Conservation (phyloP, 1,139 yeast genomes). For the Suhomyces anneliseae region DNA sequence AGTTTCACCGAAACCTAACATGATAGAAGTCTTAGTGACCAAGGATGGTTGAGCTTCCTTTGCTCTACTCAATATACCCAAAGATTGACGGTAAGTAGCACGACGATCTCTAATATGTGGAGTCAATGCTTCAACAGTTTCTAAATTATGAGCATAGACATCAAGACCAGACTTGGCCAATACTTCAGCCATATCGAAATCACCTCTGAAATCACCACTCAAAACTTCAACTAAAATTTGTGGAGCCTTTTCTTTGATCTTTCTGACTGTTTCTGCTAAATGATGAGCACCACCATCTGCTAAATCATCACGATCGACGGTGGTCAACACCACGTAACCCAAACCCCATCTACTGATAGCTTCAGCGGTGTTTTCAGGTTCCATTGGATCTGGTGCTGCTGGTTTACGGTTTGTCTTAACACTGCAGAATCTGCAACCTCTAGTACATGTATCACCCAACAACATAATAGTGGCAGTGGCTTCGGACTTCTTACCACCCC, state of each 20-base stretch:
- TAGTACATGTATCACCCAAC: constrained; percentile 96
- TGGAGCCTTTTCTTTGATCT: constrained; percentile 86
- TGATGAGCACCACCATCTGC: constrained; percentile 92
- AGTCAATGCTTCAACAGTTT: constrained; percentile 92
- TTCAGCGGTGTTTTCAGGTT: constrained; percentile 97
- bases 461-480: constrained; percentile 99
- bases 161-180: constrained; percentile 88
- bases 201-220: constrained; percentile 95
- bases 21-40: constrained; percentile 89
- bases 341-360: constrained; percentile 98
- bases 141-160: constrained; percentile 96
- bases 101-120: constrained; percentile 96
- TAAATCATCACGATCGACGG: constrained; percentile 96
- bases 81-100: constrained; percentile 90
- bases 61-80: constrained; percentile 75
- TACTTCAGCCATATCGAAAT: constrained; percentile 72
- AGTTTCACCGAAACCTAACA: constrained; percentile 96
- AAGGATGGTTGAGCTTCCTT: constrained; percentile 72
- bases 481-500: constrained; percentile 96
- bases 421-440: constrained; percentile 97
- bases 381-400: constrained; percentile 87
- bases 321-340: constrained; percentile 95
- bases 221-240: constrained; percentile 90
- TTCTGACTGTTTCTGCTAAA: constrained; percentile 80
- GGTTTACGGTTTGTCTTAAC: constrained; percentile 92